Percentiles rank a stretch among this genome's conserved stretches.
Conservation (phyloP, 2,329 filamentous ascomycete species). For the Alternaria dauci region DNA sequence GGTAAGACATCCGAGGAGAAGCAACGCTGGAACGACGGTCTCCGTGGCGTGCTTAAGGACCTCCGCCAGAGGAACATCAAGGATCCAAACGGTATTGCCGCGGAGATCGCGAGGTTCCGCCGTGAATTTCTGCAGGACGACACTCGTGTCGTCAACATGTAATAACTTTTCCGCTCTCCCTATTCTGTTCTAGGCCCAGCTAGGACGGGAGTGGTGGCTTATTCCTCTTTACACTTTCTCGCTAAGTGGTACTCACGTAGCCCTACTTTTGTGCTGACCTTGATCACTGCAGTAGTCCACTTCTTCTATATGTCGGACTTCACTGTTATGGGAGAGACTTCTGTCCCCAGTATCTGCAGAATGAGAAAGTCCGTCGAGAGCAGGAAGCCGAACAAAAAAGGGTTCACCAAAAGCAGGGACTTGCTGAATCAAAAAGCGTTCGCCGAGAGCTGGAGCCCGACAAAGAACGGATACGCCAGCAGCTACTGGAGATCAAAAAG, state of each 20-base stretch:
- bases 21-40: conserved; percentile 56
- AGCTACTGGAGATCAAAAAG: not conserved
- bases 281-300: conserved; percentile 7
- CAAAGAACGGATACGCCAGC: not conserved
- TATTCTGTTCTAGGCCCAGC: not conserved
- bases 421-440: not conserved
- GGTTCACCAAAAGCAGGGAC: not conserved
- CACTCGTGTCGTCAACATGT: conserved; percentile 50
- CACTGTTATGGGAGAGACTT: not conserved
- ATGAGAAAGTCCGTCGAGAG: not conserved
- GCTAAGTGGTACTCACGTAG: conserved; percentile 6
- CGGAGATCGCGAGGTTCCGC: conserved; percentile 51
- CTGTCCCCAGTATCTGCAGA: not conserved
- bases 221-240: not conserved
- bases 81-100: conserved; percentile 51
- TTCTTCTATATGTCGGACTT: not conserved
- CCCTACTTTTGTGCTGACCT: conserved; percentile 15
- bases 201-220: not conserved
- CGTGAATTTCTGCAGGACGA: conserved; percentile 53
- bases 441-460: not conserved
- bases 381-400: not conserved
- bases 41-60: conserved; percentile 49
- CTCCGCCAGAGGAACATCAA: conserved; percentile 49
- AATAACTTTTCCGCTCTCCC: not conserved
- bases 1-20: conserved; percentile 69